Conservation (phyloP, 148 eudicot genomes). For the Persicaria maculosa region DNA sequence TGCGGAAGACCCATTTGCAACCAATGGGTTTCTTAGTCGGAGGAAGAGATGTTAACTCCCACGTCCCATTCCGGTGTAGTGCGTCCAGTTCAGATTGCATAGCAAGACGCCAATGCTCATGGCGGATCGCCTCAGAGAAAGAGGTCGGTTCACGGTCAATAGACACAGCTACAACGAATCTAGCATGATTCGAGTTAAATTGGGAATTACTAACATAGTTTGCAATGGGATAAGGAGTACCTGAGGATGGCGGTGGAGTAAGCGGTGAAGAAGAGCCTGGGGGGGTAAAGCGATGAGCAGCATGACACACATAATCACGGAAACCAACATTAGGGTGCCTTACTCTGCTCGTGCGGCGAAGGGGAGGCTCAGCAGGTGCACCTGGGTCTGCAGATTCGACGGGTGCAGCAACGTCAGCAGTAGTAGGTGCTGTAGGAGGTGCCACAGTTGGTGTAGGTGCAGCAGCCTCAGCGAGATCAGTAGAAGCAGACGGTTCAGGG, state of each 20-base stretch:
- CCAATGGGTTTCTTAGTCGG: not conserved
- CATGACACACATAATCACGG: not conserved
- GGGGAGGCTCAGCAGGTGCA: no score
- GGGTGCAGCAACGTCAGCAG: no score
- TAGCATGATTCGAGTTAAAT: not conserved
- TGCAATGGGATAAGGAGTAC: not conserved
- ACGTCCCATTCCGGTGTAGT: not conserved
- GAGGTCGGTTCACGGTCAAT: not conserved
- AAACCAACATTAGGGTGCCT: no score
- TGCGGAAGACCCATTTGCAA: not conserved
- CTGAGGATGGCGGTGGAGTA: not conserved
- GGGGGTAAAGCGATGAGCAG: not conserved
- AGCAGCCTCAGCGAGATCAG: no score
- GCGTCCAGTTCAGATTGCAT: not conserved
- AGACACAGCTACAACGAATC: not conserved
- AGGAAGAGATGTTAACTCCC: not conserved
- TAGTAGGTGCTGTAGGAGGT: no score
- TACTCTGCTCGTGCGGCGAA: no score
- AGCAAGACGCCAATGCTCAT: not conserved
- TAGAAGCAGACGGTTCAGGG: no score
- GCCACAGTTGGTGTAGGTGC: no score
- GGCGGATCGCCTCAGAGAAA: not conserved
- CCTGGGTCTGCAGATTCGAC: no score
- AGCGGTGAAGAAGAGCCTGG: not conserved
- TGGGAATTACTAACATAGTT: not conserved